phyloP scores from a whole-genome alignment of 2,329 filamentous ascomycete species.

The Talaromyces marneffei region DNA sequence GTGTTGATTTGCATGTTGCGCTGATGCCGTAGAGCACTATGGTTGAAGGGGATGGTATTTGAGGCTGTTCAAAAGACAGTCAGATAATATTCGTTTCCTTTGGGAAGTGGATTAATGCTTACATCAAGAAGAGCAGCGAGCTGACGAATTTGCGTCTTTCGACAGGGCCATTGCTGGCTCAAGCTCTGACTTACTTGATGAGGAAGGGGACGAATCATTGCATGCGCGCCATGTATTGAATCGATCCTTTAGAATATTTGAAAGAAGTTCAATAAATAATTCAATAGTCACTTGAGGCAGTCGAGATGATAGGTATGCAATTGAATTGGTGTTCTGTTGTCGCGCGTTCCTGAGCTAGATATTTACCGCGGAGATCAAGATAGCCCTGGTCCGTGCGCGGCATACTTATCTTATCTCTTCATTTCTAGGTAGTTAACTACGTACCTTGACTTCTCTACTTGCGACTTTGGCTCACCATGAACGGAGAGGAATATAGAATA shows the following conservation, averaged over 20 bases:
- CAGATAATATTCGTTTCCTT: neutral
- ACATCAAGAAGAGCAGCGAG: conserved; percentile 39
- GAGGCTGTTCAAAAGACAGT: conserved; percentile 21
- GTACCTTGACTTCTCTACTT: neutral
- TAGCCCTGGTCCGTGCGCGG: conserved; percentile 6
- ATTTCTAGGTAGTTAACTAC: neutral
- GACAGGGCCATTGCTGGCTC: conserved; percentile 39
- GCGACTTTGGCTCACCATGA: neutral
- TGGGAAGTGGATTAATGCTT: conserved; percentile 15
- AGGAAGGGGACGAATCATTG: conserved; percentile 22
- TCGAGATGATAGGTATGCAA: neutral
- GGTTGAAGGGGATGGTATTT: conserved; percentile 62
- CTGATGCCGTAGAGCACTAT: conserved; percentile 78
- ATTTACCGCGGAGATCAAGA: neutral
- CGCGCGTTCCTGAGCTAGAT: neutral
- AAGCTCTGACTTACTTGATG: conserved; percentile 30
- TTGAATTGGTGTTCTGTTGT: neutral
- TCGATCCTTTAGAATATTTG: neutral
- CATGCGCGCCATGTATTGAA: neutral
- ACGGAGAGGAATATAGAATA: conserved; percentile 21
- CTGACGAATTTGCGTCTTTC: conserved; percentile 38
- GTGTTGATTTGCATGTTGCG: conserved; percentile 76
- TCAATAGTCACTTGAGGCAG: too few species aligned
- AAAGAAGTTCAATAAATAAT: too few species aligned
- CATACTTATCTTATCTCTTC: conserved; percentile 4